phyloP scores from a whole-genome alignment of 2,329 filamentous ascomycete genomes.

The Penicillium sp. region DNA sequence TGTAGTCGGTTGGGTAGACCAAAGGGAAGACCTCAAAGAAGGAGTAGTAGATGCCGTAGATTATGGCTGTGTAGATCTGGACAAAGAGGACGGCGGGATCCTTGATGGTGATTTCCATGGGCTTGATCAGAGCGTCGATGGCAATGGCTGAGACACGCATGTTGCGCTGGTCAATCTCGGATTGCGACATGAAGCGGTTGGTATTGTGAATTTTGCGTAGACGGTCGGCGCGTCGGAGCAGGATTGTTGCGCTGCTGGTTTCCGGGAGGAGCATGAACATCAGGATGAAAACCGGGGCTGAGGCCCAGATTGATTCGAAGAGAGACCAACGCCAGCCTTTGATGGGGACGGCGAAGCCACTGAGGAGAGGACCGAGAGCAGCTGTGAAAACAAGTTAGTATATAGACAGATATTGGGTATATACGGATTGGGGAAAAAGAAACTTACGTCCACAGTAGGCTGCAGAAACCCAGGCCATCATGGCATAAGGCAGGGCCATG shows the following conservation, averaged over 20 bases:
- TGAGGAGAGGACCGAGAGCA: constrained; percentile 63
- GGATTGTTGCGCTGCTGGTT: constrained; percentile 61
- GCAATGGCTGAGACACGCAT: constrained; percentile 20
- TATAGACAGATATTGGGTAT: not conserved
- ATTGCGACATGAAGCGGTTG: constrained; percentile 57
- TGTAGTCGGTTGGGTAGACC: constrained; percentile 61
- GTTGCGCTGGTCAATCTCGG: constrained; percentile 59
- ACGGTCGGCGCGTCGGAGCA: constrained; percentile 61
- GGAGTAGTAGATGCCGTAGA: constrained; percentile 53
- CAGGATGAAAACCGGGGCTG: constrained; percentile 57
- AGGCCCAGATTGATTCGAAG: constrained; percentile 62
- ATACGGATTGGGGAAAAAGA: too few relatives aligned
- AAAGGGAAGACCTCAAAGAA: constrained; percentile 68
- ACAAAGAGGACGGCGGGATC: constrained; percentile 65
- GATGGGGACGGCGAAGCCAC: constrained; percentile 58
- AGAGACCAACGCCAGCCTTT: constrained; percentile 58
- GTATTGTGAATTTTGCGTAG: constrained; percentile 63
- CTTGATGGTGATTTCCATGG: constrained; percentile 61
- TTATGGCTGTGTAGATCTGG: constrained; percentile 62
- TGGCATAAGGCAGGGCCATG: constrained; percentile 58
- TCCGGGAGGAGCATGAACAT: constrained; percentile 66
- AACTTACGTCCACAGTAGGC: constrained; percentile 43
- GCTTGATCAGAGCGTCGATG: constrained; percentile 38
- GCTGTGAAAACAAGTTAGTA: constrained; percentile 24
- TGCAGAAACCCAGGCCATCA: constrained; percentile 59